Conservation (phyloP, 345 rosid genomes). For the Acer negundo region DNA sequence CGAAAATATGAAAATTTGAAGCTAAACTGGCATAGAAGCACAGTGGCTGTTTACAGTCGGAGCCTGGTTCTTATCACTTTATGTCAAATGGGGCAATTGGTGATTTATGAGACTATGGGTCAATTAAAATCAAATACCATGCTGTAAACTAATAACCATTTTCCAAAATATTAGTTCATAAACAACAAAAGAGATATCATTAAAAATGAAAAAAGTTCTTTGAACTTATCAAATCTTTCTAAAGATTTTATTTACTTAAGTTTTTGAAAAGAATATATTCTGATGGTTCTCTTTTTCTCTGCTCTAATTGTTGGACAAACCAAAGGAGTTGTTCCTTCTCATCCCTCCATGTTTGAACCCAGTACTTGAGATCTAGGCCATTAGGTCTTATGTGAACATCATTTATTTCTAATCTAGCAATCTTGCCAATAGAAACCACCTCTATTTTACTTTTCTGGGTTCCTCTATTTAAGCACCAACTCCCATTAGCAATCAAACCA, state of each 20-base stretch:
- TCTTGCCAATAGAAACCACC: not conserved
- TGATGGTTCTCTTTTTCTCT: not conserved
- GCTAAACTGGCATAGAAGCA: not conserved
- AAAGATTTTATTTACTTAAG: too few relatives aligned
- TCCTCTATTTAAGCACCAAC: not conserved
- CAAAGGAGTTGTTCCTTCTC: not conserved
- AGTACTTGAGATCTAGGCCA: not conserved
- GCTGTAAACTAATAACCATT: not conserved
- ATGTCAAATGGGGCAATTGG: not conserved
- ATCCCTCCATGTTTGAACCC: not conserved
- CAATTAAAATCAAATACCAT: not conserved
- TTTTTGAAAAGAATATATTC: not conserved
- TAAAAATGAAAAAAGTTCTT: too few relatives aligned
- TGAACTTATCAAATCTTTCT: too few relatives aligned
- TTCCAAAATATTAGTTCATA: not conserved
- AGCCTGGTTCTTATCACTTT: not conserved
- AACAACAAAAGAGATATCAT: not conserved
- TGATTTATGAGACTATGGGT: not conserved
- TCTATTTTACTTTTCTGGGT: not conserved
- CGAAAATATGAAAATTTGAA: not conserved
- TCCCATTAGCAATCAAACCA: not conserved
- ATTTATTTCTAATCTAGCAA: constrained; percentile 2
- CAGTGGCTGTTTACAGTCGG: not conserved
- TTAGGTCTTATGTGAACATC: not conserved
- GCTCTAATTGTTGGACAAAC: too few relatives aligned